Percentiles rank a stretch among this genome's conserved stretches.
phyloP scores from a whole-genome alignment of 768 basidiomycete species.

The Hygrophoropsis aurantiaca region DNA sequence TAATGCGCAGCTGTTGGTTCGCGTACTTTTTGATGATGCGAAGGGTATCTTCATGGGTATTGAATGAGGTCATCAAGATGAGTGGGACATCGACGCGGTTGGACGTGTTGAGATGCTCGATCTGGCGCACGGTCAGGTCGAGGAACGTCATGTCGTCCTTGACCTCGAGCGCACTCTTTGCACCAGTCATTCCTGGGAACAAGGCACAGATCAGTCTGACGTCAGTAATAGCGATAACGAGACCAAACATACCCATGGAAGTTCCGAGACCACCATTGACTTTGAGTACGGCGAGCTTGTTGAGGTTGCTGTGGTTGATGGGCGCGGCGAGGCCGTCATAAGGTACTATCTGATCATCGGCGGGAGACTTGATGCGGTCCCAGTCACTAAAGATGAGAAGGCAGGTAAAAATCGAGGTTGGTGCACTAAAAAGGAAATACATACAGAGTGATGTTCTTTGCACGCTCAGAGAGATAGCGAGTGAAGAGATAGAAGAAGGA shows the following conservation, averaged over 20 bases:
- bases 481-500: constrained; percentile 82
- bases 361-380: constrained; percentile 60
- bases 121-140: constrained; percentile 62
- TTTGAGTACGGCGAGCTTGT: constrained; percentile 76
- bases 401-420: neutral
- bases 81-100: constrained; percentile 70
- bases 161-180: constrained; percentile 75
- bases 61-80: constrained; percentile 82
- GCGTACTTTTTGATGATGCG: constrained; percentile 80
- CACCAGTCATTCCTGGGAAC: constrained; percentile 51
- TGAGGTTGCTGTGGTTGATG: constrained; percentile 48
- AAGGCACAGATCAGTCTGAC: too few relatives aligned
- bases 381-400: constrained; percentile 25
- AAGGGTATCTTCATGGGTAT: constrained; percentile 76
- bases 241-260: constrained; percentile 47
- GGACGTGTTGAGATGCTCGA: constrained; percentile 67
- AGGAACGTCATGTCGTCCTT: constrained; percentile 72
- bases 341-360: constrained; percentile 59
- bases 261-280: constrained; percentile 77
- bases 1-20: constrained; percentile 75
- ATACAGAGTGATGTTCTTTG: constrained; percentile 68
- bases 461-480: constrained; percentile 72
- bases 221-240: too few relatives aligned
- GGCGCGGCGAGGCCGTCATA: constrained; percentile 53
- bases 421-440: constrained; percentile 26